Conservation (phyloP, 2,329 filamentous ascomycete genomes). For the Dactylellina haptotyla region DNA sequence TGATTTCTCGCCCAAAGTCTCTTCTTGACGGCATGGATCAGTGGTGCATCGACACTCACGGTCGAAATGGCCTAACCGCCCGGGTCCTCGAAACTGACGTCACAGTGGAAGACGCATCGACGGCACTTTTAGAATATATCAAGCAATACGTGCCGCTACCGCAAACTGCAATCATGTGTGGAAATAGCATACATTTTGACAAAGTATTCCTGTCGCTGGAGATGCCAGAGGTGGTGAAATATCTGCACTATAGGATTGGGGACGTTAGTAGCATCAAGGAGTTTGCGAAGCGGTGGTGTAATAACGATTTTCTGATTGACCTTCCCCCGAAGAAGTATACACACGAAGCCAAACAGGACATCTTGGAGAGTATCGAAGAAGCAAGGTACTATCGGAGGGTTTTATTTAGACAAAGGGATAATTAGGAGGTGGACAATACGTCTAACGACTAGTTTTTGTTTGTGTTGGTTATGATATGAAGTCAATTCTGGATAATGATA, state of each 20-base stretch:
- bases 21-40: conserved; percentile 82
- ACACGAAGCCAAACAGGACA: conserved; percentile 88
- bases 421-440: no score
- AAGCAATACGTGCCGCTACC: conserved; percentile 74
- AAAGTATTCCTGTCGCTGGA: conserved; percentile 78
- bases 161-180: conserved; percentile 78
- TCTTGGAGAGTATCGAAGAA: conserved; percentile 93
- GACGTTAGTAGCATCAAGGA: conserved; percentile 95
- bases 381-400: conserved; percentile 80
- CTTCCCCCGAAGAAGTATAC: conserved; percentile 77
- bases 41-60: conserved; percentile 88
- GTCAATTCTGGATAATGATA: no score
- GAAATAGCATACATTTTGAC: conserved; percentile 93
- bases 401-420: conserved; percentile 67
- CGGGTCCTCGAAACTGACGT: conserved; percentile 78
- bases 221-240: conserved; percentile 76
- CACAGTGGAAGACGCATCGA: conserved; percentile 77
- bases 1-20: conserved; percentile 77
- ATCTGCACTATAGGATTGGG: conserved; percentile 88
- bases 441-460: no score
- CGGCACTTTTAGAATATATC: conserved; percentile 80
- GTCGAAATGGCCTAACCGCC: conserved; percentile 79
- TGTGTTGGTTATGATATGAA: no score
- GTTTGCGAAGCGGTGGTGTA: conserved; percentile 82
- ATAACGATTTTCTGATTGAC: conserved; percentile 68